Percentiles rank a stretch among this genome's conserved stretches.
Conservation (phyloP, 2,329 filamentous ascomycete species). For the Orbilia oligospora region DNA sequence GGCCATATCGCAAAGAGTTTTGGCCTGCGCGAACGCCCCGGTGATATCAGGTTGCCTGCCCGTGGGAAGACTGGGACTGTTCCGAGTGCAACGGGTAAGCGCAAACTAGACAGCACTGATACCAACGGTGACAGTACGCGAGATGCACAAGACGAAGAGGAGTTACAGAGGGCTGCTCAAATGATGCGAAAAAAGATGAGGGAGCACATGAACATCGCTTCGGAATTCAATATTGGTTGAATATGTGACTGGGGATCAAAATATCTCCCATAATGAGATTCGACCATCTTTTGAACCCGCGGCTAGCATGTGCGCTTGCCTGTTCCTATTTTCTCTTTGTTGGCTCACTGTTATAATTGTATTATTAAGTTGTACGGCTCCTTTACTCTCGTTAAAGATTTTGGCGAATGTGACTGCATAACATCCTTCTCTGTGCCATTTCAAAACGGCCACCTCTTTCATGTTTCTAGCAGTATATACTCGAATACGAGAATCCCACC, state of each 20-base stretch:
- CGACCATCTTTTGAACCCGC: constrained; percentile 95
- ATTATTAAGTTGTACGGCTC: constrained; percentile 41
- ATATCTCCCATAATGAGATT: constrained; percentile 95
- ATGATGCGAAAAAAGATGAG: constrained; percentile 75
- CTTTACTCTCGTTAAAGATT: constrained; percentile 35
- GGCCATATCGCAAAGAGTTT: constrained; percentile 96
- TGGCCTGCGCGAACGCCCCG: constrained; percentile 87
- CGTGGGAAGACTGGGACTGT: constrained; percentile 65
- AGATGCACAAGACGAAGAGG: constrained; percentile 63
- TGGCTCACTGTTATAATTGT: constrained; percentile 6
- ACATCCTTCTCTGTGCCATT: constrained; percentile 92
- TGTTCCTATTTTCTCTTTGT: constrained; percentile 18
- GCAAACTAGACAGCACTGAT: constrained; percentile 67
- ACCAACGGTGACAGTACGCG: constrained; percentile 65
- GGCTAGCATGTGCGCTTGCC: constrained; percentile 81
- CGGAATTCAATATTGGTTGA: constrained; percentile 79
- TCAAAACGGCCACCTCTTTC: constrained; percentile 89
- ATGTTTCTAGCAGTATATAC: constrained; percentile 86
- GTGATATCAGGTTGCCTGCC: constrained; percentile 77
- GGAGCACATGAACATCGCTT: constrained; percentile 72
- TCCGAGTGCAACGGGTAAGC: constrained; percentile 63
- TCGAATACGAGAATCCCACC: constrained; percentile 87
- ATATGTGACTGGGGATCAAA: constrained; percentile 69
- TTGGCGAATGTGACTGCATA: constrained; percentile 81
- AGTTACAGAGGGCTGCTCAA: constrained; percentile 66